Conservation (phyloP, 2,329 filamentous ascomycete genomes). For the Epichloe uncinata region DNA sequence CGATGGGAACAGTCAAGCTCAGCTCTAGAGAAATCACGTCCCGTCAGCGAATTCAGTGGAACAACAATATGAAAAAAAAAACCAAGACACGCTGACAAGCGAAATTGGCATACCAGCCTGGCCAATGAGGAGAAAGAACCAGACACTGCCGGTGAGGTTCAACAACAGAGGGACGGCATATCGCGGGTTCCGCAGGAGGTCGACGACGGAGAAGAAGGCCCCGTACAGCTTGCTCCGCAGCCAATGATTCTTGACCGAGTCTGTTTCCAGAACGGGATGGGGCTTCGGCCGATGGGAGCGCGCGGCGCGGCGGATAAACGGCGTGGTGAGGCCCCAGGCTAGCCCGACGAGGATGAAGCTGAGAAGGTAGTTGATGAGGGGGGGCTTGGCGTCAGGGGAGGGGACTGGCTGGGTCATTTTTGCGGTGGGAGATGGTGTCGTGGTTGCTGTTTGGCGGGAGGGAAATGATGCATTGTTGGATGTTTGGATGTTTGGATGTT, state of each 20-base stretch:
- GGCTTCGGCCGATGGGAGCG: constrained; percentile 54
- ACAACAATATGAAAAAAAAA: neutral
- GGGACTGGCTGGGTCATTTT: neutral
- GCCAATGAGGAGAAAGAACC: constrained; percentile 93
- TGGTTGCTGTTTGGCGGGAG: too few relatives aligned
- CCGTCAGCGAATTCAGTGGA: neutral
- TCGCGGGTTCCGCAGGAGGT: constrained; percentile 65
- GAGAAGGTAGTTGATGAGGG: constrained; percentile 67
- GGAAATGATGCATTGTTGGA: too few relatives aligned
- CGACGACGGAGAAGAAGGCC: constrained; percentile 60
- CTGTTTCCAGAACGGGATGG: constrained; percentile 39
- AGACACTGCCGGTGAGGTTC: constrained; percentile 85
- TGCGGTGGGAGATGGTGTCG: neutral
- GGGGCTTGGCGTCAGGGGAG: constrained; percentile 21
- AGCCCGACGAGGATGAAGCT: constrained; percentile 84
- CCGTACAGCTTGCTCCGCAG: constrained; percentile 48
- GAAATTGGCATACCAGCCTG: constrained; percentile 57
- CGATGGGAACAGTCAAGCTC: constrained; percentile 86
- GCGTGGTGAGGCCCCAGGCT: constrained; percentile 86
- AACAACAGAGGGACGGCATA: constrained; percentile 77
- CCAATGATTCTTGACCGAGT: constrained; percentile 42
- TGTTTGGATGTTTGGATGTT: too few relatives aligned
- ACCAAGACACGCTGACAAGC: neutral
- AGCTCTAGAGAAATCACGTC: constrained; percentile 44
- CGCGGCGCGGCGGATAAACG: constrained; percentile 82